Conservation (phyloP, 2,329 filamentous ascomycete genomes). For the Apiospora saccharicola region DNA sequence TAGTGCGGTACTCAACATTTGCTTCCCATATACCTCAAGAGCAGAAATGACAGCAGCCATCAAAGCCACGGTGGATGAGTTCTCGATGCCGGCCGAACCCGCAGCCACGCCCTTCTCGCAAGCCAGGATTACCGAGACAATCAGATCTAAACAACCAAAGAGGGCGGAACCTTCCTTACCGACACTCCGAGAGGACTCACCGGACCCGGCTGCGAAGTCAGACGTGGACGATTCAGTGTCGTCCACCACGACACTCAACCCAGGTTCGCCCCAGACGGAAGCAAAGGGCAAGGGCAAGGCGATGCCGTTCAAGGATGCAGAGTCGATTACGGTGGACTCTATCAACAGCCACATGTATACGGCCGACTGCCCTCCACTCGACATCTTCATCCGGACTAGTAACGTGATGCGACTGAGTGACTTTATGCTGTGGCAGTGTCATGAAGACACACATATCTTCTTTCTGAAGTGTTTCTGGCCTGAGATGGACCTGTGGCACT, state of each 20-base stretch:
- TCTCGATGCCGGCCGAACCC: constrained; percentile 73
- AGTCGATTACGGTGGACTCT: constrained; percentile 84
- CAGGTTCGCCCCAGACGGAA: constrained; percentile 54
- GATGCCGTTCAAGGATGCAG: constrained; percentile 72
- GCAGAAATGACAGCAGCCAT: constrained; percentile 95
- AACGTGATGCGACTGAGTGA: constrained; percentile 93
- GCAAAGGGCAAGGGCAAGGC: constrained; percentile 43
- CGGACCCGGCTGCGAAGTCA: constrained; percentile 54
- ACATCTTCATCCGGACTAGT: constrained; percentile 90
- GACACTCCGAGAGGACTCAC: constrained; percentile 58
- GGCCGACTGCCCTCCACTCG: constrained; percentile 82
- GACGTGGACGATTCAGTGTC: constrained; percentile 63
- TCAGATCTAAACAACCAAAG: constrained; percentile 71
- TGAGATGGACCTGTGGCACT: constrained; percentile 92
- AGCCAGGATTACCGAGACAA: constrained; percentile 85
- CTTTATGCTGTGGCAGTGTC: constrained; percentile 99
- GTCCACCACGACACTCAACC: constrained; percentile 66
- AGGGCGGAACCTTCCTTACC: constrained; percentile 52
- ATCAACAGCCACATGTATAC: constrained; percentile 90
- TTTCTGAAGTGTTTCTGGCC: constrained; percentile 95
- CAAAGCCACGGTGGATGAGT: constrained; percentile 85
- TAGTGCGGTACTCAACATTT: constrained; percentile 81
- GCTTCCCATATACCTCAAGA: constrained; percentile 95
- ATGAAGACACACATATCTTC: constrained; percentile 89
- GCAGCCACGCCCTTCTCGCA: constrained; percentile 82